Percentiles rank a stretch among this genome's conserved stretches.
Evolutionary conservation across 1,139 yeast species (phyloP).

Genomic region (Saccharomyces hybrid): DNA sequence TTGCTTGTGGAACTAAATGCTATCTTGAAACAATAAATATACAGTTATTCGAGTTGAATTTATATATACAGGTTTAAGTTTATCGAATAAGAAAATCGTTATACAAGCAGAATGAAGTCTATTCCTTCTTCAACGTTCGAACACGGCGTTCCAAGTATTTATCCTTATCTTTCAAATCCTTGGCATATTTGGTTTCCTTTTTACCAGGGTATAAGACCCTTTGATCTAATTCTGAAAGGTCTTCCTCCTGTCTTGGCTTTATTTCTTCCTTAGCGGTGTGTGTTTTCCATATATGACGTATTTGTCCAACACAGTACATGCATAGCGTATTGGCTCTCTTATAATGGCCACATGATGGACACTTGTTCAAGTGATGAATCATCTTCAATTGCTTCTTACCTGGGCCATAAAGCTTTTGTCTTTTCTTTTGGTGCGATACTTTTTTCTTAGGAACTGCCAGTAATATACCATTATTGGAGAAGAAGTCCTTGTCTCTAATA

Average conservation of each 20-base stretch:
- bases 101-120: neutral
- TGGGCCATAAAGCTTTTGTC: constrained; percentile 76
- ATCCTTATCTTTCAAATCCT: constrained; percentile 44
- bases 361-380: constrained; percentile 69
- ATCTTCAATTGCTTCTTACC: constrained; percentile 75
- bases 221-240: constrained; percentile 55
- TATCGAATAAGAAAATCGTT: neutral
- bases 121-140: constrained; percentile 40
- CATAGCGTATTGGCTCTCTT: constrained; percentile 87
- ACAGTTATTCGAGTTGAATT: neutral
- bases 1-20: neutral
- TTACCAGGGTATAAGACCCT: constrained; percentile 73
- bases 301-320: constrained; percentile 84
- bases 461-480: constrained; percentile 54
- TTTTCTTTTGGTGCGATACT: constrained; percentile 75
- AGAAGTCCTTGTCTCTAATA: neutral
- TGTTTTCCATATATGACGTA: constrained; percentile 60
- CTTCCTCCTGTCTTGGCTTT: constrained; percentile 37
- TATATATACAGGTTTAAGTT: constrained; percentile 5
- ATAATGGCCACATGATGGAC: constrained; percentile 93
- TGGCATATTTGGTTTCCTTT: constrained; percentile 44
- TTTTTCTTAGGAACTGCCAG: constrained; percentile 93
- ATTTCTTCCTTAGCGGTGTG: constrained; percentile 18
- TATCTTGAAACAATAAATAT: neutral
- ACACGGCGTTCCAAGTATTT: constrained; percentile 62